Evolutionary conservation across 495 filamentous ascomycete genomes (phyloP), one percentile per base, ranked within the genome.

Genomic region (Parathielavia hyrcaniae): DNA sequence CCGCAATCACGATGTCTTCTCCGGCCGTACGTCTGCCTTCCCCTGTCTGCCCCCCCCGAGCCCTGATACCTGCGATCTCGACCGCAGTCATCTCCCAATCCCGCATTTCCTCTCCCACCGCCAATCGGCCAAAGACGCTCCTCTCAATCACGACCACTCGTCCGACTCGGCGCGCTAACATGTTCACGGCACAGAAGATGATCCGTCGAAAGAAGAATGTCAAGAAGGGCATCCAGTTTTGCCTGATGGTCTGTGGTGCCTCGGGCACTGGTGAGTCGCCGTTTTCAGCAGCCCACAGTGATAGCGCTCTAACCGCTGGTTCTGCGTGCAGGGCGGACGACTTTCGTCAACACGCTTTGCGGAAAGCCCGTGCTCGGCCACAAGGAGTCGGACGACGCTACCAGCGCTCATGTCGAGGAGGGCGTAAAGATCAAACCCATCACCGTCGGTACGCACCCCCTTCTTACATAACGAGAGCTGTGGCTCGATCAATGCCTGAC

Each of bases 211-310:
- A 98, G 91, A 98, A 98, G 85, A 97, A 97, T 82, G 92, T 97
- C 77, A 98, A 98, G 87, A 98, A 97, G 86, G 93, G 93, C 64
- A 97, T 98, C 69, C 95, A 97, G 81, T 98, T 98, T 81, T 97
- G 92, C 78, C 71, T 98, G 86, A 98, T 98, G 93, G 93, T 98
- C 65, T 97, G 95, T 73, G 93, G 93, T 77, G 92, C 93, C 69
- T 96, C 91, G 65, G 93, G 93, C 73, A 97, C 93, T 73, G 91
- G 91, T 97, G 83, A 65, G 83, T 77, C 45, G 62, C 41, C 36
- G 30, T 22, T 51, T n/a, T 40, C 54, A 52, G 13, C 39, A 39
- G 10, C 32, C 10, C 19, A 10, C 12, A 26, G 14, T 13, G 38
- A 14, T 43, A 53, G 58, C 10, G 43, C 55, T 35, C 60, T 70